Percentiles rank a stretch among this genome's conserved stretches.
Conservation (phyloP, 2,329 filamentous ascomycete genomes). For the Beauveria varroae region DNA sequence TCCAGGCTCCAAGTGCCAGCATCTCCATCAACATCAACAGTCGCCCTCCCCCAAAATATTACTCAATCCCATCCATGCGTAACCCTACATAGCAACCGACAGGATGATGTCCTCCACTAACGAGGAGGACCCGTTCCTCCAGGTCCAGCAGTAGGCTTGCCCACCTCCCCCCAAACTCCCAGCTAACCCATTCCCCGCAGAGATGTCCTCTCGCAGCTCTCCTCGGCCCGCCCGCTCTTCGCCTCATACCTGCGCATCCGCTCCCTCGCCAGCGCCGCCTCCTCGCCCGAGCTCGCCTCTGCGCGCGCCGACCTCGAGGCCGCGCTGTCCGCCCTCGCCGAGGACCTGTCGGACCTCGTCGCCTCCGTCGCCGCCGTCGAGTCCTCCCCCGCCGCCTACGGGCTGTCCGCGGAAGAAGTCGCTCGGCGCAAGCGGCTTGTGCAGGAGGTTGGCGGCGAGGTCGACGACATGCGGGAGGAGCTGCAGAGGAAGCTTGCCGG, state of each 20-base stretch:
- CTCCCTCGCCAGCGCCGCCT: conserved; percentile 64
- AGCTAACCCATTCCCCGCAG: conserved; percentile 35
- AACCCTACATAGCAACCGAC: conserved; percentile 13
- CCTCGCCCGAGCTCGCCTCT: conserved; percentile 77
- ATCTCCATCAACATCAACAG: neutral
- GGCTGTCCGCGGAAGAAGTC: conserved; percentile 76
- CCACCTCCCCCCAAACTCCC: neutral
- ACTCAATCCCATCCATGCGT: conserved; percentile 14
- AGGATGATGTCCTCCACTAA: conserved; percentile 61
- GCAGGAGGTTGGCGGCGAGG: conserved; percentile 79
- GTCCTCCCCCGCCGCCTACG: conserved; percentile 78
- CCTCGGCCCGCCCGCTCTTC: conserved; percentile 77
- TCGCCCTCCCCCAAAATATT: neutral
- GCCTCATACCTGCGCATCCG: conserved; percentile 93
- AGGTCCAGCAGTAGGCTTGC: conserved; percentile 56
- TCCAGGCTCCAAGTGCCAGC: conserved; percentile 15
- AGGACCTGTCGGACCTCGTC: conserved; percentile 83
- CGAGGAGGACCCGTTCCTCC: conserved; percentile 64
- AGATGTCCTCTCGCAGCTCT: conserved; percentile 80
- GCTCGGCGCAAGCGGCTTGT: conserved; percentile 73
- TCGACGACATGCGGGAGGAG: conserved; percentile 84
- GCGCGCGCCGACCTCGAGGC: conserved; percentile 62
- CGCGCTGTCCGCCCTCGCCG: conserved; percentile 60
- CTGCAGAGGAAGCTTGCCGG: conserved; percentile 53
- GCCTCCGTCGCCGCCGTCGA: conserved; percentile 85